Evolutionary conservation across 1,284 basidiomycete genomes (phyloP), one percentile per base, ranked within the genome.

Genomic region (Prillingera fragicola): DNA sequence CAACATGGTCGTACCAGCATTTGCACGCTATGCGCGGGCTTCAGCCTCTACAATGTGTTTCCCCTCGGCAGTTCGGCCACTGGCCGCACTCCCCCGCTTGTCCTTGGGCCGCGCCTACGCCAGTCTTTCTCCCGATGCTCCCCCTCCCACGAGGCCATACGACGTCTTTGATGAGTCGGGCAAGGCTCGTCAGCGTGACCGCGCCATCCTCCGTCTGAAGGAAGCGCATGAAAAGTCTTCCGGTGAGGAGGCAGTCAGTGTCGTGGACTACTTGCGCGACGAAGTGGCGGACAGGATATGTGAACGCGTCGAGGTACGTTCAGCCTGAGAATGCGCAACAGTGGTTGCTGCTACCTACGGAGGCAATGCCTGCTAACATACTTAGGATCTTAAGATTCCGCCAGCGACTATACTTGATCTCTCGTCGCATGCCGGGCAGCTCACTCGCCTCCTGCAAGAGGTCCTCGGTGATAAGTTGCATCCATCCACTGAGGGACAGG

Each of bases 361-460:
- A 6, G 23, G 33, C 27, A n/a, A 10, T 4, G 17, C 32, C 8
- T 31, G 32, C 23, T 41, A 33, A 28, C 27, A 27, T n/a, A n/a
- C n/a, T 22, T 62, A 95, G 89, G 94, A 98, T 67, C 85, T 98
- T 54, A 92, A 89, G 72, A 79, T 84, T 29, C 83, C 80, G 31
- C 95, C 92, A 58, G 74, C 77, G 35, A 78, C 80, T 2, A 76
- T 98, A 17, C 74, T 98, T 13, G 95, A 98, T 70, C 74, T 97
- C 18, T 88, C 91, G 1, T 83, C 88, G n/a, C 92, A 94, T n/a
- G 77, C 94, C 2, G 94, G 94, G 2, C 88, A 92, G 70, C 82
- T 98, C 55, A 81, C 89, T 1, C 88, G 85, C 63, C 75, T 92
- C 24, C 65, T 98, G 25, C 87, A 90, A 59, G 71, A 75, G 4